phyloP scores from a whole-genome alignment of 2,329 filamentous ascomycete species.

The Arthrobotrys conoides region DNA sequence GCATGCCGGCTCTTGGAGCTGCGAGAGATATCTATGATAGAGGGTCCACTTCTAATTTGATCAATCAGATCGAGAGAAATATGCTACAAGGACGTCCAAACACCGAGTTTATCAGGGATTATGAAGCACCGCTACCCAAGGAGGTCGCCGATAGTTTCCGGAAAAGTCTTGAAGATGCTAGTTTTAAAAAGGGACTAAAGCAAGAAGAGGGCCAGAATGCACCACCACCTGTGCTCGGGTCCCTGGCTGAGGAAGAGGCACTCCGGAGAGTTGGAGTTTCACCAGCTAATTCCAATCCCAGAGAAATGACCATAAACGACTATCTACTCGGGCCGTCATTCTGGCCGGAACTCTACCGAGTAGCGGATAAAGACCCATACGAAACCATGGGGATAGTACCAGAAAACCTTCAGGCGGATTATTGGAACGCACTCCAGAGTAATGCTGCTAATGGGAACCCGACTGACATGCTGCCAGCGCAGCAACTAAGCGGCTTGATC shows the following conservation, averaged over 20 bases:
- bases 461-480: neutral
- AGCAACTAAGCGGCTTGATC: neutral
- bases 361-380: conserved; percentile 13
- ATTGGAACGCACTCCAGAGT: too few species aligned
- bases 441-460: neutral
- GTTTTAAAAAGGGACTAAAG: neutral
- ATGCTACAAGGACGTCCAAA: too few species aligned
- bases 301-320: neutral
- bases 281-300: neutral
- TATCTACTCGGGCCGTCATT: conserved; percentile 28
- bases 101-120: too few species aligned
- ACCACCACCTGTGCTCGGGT: neutral
- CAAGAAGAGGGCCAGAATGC: neutral
- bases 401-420: neutral
- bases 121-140: too few species aligned
- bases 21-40: too few species aligned
- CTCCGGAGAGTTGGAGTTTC: neutral
- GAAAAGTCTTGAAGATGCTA: too few species aligned
- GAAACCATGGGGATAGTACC: conserved; percentile 14
- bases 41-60: too few species aligned
- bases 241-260: neutral
- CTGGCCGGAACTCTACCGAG: conserved; percentile 15
- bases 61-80: too few species aligned
- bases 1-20: too few species aligned
- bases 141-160: too few species aligned